These are phyloP conservation scores for Serendipita sp. DNA, from an alignment of 768 basidiomycete genomes.

Conservation along the genomic window DNA sequence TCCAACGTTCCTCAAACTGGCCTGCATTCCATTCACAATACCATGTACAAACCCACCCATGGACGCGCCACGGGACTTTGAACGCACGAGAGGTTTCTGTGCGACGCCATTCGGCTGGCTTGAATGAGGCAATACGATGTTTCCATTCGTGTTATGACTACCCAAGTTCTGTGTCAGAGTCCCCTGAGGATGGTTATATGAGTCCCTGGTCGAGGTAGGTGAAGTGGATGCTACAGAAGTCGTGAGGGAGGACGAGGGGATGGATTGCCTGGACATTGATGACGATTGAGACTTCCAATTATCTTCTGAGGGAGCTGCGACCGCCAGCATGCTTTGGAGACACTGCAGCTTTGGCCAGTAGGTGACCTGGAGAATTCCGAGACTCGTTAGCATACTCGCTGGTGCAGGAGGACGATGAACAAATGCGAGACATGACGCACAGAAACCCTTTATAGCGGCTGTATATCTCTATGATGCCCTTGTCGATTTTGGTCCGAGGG, in stretches of 20 bases:
- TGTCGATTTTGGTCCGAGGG: neutral
- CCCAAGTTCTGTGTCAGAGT: neutral
- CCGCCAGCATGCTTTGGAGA: slow-evolving; percentile 5
- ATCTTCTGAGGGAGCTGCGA: neutral
- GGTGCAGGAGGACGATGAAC: neutral
- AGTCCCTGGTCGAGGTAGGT: neutral
- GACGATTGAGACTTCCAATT: slow-evolving; percentile 4
- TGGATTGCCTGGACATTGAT: neutral
- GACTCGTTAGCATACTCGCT: neutral
- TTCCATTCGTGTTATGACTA: neutral
- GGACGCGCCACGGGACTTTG: slow-evolving; percentile 2
- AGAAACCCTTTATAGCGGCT: neutral
- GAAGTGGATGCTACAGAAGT: neutral
- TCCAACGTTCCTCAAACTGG: slow-evolving; percentile 1
- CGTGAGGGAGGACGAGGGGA: neutral
- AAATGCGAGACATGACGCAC: neutral
- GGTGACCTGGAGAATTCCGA: slow-evolving; percentile 3
- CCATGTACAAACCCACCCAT: slow-evolving; percentile 2
- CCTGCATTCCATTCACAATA: slow-evolving; percentile 1
- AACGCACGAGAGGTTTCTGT: neutral
- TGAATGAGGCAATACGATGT: neutral
- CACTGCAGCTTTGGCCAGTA: neutral
- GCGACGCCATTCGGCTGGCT: neutral
- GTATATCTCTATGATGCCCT: neutral
- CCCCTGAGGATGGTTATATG: neutral